A percentile compares a stretch with the other conserved stretches of the same genome.
phyloP scores from a whole-genome alignment of 2,329 filamentous ascomycete genomes.

The Hypocrella siamensis region DNA sequence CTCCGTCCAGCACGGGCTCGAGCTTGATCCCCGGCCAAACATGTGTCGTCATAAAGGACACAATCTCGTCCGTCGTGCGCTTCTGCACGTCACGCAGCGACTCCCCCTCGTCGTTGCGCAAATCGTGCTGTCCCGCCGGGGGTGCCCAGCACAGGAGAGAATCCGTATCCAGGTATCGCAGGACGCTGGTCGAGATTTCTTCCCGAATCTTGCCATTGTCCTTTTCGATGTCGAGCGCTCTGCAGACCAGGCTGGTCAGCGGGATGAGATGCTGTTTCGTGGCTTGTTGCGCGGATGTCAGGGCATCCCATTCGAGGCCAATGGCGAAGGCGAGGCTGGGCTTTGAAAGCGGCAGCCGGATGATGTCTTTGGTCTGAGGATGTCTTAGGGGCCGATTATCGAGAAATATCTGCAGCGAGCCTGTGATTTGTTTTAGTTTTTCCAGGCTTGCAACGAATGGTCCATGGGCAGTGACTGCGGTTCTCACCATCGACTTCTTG shows the following conservation, averaged over 20 bases:
- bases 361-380: constrained; percentile 51
- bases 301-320: constrained; percentile 83
- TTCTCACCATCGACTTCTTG: constrained; percentile 45
- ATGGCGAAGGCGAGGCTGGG: constrained; percentile 70
- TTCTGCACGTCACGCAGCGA: constrained; percentile 61
- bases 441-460: neutral
- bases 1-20: constrained; percentile 59
- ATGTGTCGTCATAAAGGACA: constrained; percentile 51
- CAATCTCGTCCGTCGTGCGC: constrained; percentile 51
- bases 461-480: neutral
- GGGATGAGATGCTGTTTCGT: constrained; percentile 79
- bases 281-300: constrained; percentile 70
- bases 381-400: constrained; percentile 69
- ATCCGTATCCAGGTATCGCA: constrained; percentile 86
- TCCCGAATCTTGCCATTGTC: constrained; percentile 53
- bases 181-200: constrained; percentile 49
- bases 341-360: constrained; percentile 61
- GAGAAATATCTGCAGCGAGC: constrained; percentile 48
- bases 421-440: constrained; percentile 11
- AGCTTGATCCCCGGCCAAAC: constrained; percentile 80
- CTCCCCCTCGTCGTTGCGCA: constrained; percentile 30
- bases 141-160: constrained; percentile 80
- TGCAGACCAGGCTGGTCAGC: constrained; percentile 68
- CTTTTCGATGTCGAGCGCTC: constrained; percentile 64
- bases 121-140: constrained; percentile 30